Conservation (phyloP, 2,329 filamentous ascomycete genomes). For the Rhexocercosporidium sp. region DNA sequence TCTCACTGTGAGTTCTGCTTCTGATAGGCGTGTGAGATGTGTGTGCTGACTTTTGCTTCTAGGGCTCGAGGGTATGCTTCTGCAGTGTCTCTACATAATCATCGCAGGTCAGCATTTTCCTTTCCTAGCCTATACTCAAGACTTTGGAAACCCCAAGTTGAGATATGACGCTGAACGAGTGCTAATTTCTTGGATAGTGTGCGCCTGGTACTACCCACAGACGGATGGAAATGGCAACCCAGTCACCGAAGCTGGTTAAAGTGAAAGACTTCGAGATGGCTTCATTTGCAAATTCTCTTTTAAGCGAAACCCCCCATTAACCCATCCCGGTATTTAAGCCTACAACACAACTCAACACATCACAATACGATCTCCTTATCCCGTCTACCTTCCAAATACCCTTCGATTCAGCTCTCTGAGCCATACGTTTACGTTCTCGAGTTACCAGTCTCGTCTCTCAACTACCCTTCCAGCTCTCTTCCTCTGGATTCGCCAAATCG, state of each 20-base stretch:
- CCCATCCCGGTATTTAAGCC: neutral
- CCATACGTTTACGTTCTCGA: too few relatives aligned
- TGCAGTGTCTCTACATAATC: conserved; percentile 39
- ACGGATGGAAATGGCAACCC: conserved; percentile 11
- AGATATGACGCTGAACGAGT: neutral
- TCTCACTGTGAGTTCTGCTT: conserved; percentile 66
- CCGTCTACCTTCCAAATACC: too few relatives aligned
- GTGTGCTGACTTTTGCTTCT: conserved; percentile 45
- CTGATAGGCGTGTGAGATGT: conserved; percentile 53
- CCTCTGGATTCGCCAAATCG: too few relatives aligned
- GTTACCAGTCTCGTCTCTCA: too few relatives aligned
- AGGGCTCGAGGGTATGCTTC: conserved; percentile 45
- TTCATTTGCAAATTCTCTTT: neutral
- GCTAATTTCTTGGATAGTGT: conserved; percentile 29
- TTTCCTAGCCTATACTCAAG: neutral
- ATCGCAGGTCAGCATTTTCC: conserved; percentile 29
- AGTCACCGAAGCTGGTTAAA: conserved; percentile 20
- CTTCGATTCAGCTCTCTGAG: too few relatives aligned
- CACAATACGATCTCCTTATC: neutral
- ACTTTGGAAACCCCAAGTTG: too few relatives aligned
- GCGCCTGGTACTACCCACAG: conserved; percentile 34
- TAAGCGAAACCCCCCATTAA: neutral
- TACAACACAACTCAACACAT: neutral
- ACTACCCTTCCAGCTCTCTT: too few relatives aligned
- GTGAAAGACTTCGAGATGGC: neutral